Percentiles rank a stretch among this genome's conserved stretches.
Evolutionary conservation across 495 filamentous ascomycete genomes (phyloP).

Genomic region (Parathielavia appendiculata): DNA sequence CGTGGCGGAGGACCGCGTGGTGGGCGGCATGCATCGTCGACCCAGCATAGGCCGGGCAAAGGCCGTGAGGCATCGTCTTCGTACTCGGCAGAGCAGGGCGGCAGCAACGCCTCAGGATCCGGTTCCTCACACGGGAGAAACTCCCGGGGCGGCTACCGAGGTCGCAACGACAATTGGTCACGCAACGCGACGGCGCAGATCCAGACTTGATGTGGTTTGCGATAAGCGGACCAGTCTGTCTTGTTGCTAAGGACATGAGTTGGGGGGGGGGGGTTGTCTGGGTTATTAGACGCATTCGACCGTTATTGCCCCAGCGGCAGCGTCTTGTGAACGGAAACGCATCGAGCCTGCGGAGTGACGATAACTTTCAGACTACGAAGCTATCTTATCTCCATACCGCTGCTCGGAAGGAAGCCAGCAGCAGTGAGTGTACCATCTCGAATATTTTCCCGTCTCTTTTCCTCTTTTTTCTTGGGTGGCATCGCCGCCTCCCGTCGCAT

Average conservation of each 20-base stretch:
- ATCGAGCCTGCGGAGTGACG: neutral
- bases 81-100: conserved; percentile 22
- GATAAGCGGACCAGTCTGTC: neutral
- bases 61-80: conserved; percentile 22
- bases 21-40: conserved; percentile 25
- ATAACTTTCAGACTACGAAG: neutral
- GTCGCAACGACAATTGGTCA: conserved; percentile 27
- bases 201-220: conserved; percentile 21
- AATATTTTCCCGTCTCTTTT: conserved; percentile 20
- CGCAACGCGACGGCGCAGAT: conserved; percentile 23
- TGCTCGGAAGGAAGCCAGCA: conserved; percentile 1
- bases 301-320: neutral
- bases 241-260: neutral
- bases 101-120: conserved; percentile 10
- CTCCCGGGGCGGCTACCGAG: conserved; percentile 29
- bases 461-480: conserved; percentile 14
- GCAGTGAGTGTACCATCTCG: conserved; percentile 14
- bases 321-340: neutral
- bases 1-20: conserved; percentile 36
- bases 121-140: conserved; percentile 13
- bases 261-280: neutral
- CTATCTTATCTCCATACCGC: conserved; percentile 13
- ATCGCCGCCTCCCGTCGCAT: conserved; percentile 14
- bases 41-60: conserved; percentile 24
- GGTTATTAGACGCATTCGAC: neutral